Percentiles rank a stretch among this genome's conserved stretches.
Conservation (phyloP, 2,329 filamentous ascomycete genomes). For the Delphinella strobiligena region DNA sequence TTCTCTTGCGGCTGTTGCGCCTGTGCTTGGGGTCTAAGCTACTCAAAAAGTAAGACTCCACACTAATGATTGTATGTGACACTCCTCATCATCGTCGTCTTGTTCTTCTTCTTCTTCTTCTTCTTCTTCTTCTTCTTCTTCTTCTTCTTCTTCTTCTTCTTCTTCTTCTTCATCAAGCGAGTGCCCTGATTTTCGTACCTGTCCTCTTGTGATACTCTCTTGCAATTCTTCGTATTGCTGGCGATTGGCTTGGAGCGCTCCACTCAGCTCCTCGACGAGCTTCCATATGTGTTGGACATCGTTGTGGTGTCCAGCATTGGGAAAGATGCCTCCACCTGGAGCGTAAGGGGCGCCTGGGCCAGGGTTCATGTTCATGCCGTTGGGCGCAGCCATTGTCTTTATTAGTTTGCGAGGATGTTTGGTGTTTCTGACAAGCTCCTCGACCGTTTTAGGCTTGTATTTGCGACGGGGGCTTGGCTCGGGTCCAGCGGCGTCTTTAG, state of each 20-base stretch:
- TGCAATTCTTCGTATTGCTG: constrained; percentile 22
- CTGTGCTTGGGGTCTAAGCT: background rate
- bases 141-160: constrained; percentile 12
- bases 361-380: constrained; percentile 7
- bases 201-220: constrained; percentile 18
- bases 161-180: constrained; percentile 13
- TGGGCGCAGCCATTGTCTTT: constrained; percentile 11
- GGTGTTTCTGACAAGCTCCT: no score
- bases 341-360: constrained; percentile 8
- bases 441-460: no score
- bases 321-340: constrained; percentile 17
- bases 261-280: constrained; percentile 22
- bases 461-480: no score
- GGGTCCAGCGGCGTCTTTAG: no score
- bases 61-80: constrained; percentile 5
- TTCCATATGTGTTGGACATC: constrained; percentile 26
- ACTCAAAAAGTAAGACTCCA: background rate
- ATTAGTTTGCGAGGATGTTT: no score
- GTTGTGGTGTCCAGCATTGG: constrained; percentile 24
- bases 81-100: no score
- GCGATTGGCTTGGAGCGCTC: constrained; percentile 23
- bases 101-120: constrained; percentile 12
- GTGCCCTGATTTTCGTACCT: constrained; percentile 4
- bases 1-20: background rate
- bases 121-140: constrained; percentile 10